Evolutionary conservation across 768 basidiomycete genomes (phyloP), one percentile per base, ranked within the genome.

Genomic region (Pleurotus eryngii): DNA sequence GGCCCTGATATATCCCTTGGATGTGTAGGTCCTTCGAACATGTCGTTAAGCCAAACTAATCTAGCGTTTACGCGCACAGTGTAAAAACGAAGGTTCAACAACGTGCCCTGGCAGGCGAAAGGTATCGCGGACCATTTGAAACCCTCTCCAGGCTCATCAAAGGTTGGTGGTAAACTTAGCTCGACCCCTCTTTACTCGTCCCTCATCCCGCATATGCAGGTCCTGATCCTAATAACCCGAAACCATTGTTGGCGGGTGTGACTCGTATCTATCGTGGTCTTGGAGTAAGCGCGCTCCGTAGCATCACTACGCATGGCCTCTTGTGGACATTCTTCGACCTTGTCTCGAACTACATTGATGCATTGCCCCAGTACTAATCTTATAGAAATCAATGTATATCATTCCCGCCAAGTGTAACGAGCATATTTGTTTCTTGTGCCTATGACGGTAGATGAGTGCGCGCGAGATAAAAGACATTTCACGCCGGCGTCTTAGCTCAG

Each of bases 51-150:
- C 62, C 43, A 64, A 56, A 40, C 64, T 20, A 46, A 60, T 30
- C 49, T 15, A 6, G 17, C n/a, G 22, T 15, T 4, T 27, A n/a
- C 15, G 9, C 14, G 6, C 60, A 17, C 61, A 92, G 90, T 43
- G 90, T 94, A 46, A 93, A 96, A 80, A 98, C 95, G 0, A 96
- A 95, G 73, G 80, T 95, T n/a, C 95, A 98, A 70, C 91, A 95
- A 71, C 85, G 95, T 53, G 86, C 92, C 22, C 75, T 98, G 51
- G 88, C 93, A 4, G 90, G 92, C 46, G 81, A 89, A 60, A 78
- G 75, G 51, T 84, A 86, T 60, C 85, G 91, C 55, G 82, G 87
- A 51, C 78, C 87, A 27, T 77, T 77, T 63, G 87, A 87, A 67
- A 95, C 95, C 11, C 73, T 95, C 37, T 75, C 76, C 61, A 84